These are phyloP conservation scores for Ophiostoma sp. DNA, from an alignment of 2,329 filamentous ascomycete genomes.

Conservation along the genomic window DNA sequence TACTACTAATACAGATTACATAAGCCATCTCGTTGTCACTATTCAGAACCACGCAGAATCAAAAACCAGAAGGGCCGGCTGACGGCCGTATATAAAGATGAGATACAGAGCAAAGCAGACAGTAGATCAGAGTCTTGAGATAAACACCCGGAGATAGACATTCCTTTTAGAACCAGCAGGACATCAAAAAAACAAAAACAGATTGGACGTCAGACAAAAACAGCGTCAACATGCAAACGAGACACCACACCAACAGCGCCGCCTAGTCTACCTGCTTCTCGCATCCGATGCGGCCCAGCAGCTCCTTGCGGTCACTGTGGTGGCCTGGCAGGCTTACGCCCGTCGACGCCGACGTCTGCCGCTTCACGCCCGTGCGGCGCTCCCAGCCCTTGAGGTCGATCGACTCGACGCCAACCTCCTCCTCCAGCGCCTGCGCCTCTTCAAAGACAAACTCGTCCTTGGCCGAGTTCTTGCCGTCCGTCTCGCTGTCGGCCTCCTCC, in stretches of 20 bases:
- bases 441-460: conserved; percentile 48
- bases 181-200: conserved; percentile 12
- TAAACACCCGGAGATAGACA: conserved; percentile 7
- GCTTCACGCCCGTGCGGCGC: conserved; percentile 50
- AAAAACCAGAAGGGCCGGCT: too few relatives aligned
- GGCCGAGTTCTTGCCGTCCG: conserved; percentile 49
- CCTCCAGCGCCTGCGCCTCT: conserved; percentile 56
- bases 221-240: not conserved
- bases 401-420: conserved; percentile 69
- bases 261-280: conserved; percentile 61
- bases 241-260: not conserved
- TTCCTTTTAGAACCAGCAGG: conserved; percentile 11
- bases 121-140: conserved; percentile 2
- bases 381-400: conserved; percentile 63
- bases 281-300: conserved; percentile 76
- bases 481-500: conserved; percentile 52
- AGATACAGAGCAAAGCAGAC: not conserved
- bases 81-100: not conserved
- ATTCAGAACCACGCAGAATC: too few relatives aligned
- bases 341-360: conserved; percentile 45
- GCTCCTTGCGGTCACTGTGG: conserved; percentile 71
- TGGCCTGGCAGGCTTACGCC: conserved; percentile 64
- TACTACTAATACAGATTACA: too few relatives aligned
- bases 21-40: too few relatives aligned
- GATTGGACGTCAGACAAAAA: not conserved